Conservation (phyloP, 345 rosid genomes). For the Kernera saxatilis region DNA sequence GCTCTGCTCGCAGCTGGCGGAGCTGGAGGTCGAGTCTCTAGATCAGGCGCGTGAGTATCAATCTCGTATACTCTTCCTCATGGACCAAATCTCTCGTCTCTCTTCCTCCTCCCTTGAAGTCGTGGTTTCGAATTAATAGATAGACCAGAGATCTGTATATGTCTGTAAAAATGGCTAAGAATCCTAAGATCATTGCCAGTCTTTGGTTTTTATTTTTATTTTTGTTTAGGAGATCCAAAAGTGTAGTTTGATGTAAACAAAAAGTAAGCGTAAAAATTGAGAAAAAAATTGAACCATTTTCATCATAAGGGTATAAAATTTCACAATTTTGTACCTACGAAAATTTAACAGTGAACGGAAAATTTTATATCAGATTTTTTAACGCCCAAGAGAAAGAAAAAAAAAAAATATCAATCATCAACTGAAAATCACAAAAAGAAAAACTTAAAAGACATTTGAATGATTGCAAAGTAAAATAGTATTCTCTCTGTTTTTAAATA, state of each 20-base stretch:
- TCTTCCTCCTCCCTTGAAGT: conserved; percentile 17
- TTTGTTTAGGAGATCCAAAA: neutral
- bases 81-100: conserved; percentile 49
- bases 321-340: no score
- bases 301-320: neutral
- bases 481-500: no score
- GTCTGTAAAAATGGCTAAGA: neutral
- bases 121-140: neutral
- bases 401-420: no score
- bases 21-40: conserved; percentile 79
- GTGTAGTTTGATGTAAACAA: neutral
- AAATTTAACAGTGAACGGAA: no score
- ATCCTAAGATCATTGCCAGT: neutral
- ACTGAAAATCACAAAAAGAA: no score
- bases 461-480: no score
- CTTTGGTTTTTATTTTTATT: neutral
- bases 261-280: neutral
- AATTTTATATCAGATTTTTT: no score
- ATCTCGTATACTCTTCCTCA: conserved; percentile 47
- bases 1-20: conserved; percentile 76
- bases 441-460: no score
- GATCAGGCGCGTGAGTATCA: conserved; percentile 59
- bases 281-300: no score
- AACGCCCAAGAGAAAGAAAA: no score
- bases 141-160: neutral